Conservation (phyloP, 2,329 filamentous ascomycete genomes). For the Curvularia sp. region DNA sequence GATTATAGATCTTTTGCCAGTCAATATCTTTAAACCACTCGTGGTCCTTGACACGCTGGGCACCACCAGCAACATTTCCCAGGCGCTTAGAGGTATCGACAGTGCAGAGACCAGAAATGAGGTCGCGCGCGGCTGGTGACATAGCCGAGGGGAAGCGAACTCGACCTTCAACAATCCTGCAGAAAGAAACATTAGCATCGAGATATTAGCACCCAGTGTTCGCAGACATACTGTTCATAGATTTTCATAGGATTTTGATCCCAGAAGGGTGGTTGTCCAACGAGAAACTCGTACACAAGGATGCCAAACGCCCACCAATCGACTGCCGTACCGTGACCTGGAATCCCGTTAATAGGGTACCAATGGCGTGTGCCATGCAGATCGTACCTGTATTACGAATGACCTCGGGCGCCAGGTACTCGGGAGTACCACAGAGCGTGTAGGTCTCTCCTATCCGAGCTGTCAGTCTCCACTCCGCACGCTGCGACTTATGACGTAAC, state of each 20-base stretch:
- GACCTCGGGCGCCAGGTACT: constrained; percentile 84
- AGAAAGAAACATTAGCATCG: background rate
- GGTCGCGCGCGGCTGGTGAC: constrained; percentile 72
- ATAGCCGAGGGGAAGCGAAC: constrained; percentile 75
- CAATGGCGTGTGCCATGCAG: constrained; percentile 7
- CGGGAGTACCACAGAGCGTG: constrained; percentile 82
- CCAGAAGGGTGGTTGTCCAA: constrained; percentile 87
- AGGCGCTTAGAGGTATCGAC: constrained; percentile 79
- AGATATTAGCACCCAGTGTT: background rate
- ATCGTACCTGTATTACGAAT: constrained; percentile 76
- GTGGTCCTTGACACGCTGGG: constrained; percentile 74
- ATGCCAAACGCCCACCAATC: constrained; percentile 91
- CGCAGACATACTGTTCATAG: constrained; percentile 67
- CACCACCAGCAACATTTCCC: constrained; percentile 79
- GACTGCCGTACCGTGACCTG: constrained; percentile 72
- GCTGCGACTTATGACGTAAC: constrained; percentile 23
- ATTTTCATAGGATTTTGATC: constrained; percentile 87
- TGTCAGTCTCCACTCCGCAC: constrained; percentile 16
- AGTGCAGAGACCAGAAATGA: constrained; percentile 78
- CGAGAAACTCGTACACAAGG: constrained; percentile 83
- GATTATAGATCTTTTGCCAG: constrained; percentile 75
- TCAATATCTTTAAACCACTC: constrained; percentile 76
- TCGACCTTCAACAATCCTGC: constrained; percentile 78
- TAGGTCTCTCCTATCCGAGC: constrained; percentile 70
- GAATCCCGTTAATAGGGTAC: constrained; percentile 25